Evolutionary conservation across 805 yeast genomes (phyloP).

Genomic region (Danielia reshetovae): DNA sequence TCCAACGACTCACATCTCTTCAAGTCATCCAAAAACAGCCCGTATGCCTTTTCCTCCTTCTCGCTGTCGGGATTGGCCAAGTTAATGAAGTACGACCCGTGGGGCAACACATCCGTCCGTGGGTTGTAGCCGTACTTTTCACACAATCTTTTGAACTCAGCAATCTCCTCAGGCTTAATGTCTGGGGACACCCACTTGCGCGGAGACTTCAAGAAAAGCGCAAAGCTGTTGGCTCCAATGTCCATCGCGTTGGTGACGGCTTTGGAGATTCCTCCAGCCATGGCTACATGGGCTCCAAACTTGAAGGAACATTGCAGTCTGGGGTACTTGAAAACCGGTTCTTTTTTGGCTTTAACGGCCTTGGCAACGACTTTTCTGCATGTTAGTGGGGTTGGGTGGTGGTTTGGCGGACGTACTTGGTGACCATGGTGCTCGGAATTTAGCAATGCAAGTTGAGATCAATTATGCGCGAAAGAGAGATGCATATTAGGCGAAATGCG

Average conservation of each 20-base stretch:
- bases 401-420: too few relatives aligned
- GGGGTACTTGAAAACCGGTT: conserved; percentile 23
- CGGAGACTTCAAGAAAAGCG: conserved; percentile 85
- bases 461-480: too few relatives aligned
- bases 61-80: conserved; percentile 85
- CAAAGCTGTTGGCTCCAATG: conserved; percentile 76
- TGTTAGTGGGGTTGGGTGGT: too few relatives aligned
- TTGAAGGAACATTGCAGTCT: conserved; percentile 46
- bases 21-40: conserved; percentile 80
- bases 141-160: conserved; percentile 62
- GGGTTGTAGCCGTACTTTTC: conserved; percentile 64
- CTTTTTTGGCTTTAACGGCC: conserved; percentile 3
- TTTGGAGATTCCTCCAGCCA: conserved; percentile 76
- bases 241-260: conserved; percentile 56
- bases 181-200: conserved; percentile 88
- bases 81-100: conserved; percentile 91
- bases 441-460: too few relatives aligned
- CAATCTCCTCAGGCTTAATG: conserved; percentile 61
- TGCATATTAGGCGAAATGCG: too few relatives aligned
- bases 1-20: conserved; percentile 80
- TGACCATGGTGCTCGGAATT: too few relatives aligned
- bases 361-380: too few relatives aligned
- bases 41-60: conserved; percentile 71
- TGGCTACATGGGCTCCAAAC: conserved; percentile 88
- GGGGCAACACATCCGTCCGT: conserved; percentile 79